Base-by-base conservation (phyloP, 768 basidiomycete genomes). In the Astraeus odoratus region DNA sequence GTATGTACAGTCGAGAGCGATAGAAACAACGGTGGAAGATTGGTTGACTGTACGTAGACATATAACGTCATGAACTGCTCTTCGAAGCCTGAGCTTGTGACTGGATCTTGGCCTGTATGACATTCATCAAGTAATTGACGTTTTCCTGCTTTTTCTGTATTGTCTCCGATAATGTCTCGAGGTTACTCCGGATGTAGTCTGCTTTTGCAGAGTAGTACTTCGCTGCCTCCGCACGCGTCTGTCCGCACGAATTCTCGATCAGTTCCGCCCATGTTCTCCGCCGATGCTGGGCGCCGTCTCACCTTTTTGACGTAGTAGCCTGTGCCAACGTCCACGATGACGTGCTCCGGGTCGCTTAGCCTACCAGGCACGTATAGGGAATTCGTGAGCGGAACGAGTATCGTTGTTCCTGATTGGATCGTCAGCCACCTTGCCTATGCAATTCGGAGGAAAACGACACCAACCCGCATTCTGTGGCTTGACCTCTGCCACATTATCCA, bases 281-380 rank as follows among this genome's bases (percentile, higher is more conserved):
- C 20, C 24, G 20, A 38, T 42, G 23, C 42, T 12, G 45, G 20
- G 44, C 70, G 35, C 3, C 2, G 6, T 8, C 23, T 40, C 38
- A 90, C 96, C 77, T 98, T 99, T 67, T 89, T 82, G 15, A 98
- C 87, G 54, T 84, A 97, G 65, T 97, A 99, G 0, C 96, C 95
- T 0, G 95, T 98, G 1, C 96, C 96, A 22, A 98, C 75, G 61
- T 99, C 96, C 30, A 98, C 80, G 50, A 98, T 83, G 38, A 99
- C 94, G 54, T 90, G 77, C 36, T 92, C 85, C 1, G 78, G 64
- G 58, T 96, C 86, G 33, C 71, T 73, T 38, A 98, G 73, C 66
- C 83, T 91, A 16, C 94, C 96, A 2, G 95, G 93, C 20, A 98
- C 86, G 59, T 97, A 98, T 2, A 99, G 76, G 1, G 94, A 97